Base-by-base conservation (phyloP, 1,284 basidiomycete genomes). In the Naganishia cerealis region DNA sequence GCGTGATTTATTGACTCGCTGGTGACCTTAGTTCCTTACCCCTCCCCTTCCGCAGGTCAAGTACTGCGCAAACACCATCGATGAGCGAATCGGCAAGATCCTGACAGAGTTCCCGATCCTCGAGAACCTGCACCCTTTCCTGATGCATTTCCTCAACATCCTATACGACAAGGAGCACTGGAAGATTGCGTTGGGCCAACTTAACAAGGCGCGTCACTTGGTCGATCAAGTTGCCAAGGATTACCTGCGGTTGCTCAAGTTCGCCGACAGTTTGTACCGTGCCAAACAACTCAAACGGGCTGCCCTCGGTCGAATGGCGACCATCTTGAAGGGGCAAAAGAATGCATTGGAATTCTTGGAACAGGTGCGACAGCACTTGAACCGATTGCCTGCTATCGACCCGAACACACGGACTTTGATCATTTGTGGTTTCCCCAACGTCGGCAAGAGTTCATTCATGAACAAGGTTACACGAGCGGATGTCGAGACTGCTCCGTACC, bases 111-210 rank as follows among this genome's bases (percentile, higher is more conserved):
- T 99, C 81, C 95, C 95, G 21, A 89, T 98, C 80, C 89, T 99
- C 68, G 94, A 99, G 91, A 94, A 97, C 77, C 84, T 97, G 9
- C 94, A 97, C 79, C 94, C 94, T 2, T 97, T 97, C 84, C 84
- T 96, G 36, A 87, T 92, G 4, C 94, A 92, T 2, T 84, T 97
- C 40, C 88, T 97, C 85, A 97, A 97, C 79, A 94, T 97, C 13
- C 85, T 97, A 42, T 97, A 97, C 82, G 94, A 97, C 86, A 97
- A 96, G 83, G 96, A 96, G 78, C 94, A 97, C 79, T 97, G 96
- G 87, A 97, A 96, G 82, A 90, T 97, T 65, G 94, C 94, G 5
- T 84, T 97, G 29, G 94, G 94, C 72, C 94, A 97, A 79, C 87
- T 97, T 71, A 89, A 94, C 72, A 97, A 94, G 0, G 90, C 90